Percentiles rank a stretch among this genome's conserved stretches.
Conservation (phyloP, 1,139 yeast species). For the Nakaseomyces glabratus region DNA sequence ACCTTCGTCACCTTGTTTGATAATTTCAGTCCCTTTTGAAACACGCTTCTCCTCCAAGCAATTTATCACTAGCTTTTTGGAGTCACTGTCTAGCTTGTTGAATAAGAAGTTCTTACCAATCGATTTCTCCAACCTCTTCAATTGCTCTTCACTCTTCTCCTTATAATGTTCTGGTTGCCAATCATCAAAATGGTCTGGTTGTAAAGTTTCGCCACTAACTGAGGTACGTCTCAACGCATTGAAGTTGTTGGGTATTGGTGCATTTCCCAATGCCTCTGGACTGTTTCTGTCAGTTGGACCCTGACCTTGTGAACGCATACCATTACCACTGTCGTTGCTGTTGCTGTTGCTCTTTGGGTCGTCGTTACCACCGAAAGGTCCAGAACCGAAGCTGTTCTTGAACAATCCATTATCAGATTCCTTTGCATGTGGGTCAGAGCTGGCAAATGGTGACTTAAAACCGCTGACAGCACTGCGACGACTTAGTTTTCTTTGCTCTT, state of each 20-base stretch:
- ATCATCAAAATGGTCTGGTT: conserved; percentile 43
- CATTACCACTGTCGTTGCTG: conserved; percentile 19
- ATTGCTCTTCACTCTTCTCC: conserved; percentile 55
- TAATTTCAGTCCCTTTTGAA: conserved; percentile 54
- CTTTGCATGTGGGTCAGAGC: conserved; percentile 53
- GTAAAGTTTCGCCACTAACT: conserved; percentile 65
- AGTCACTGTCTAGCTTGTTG: conserved; percentile 62
- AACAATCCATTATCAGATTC: conserved; percentile 28
- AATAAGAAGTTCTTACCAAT: conserved; percentile 79
- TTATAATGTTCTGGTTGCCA: conserved; percentile 67
- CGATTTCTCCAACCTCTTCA: conserved; percentile 56
- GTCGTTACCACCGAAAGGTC: conserved; percentile 33
- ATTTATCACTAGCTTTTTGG: conserved; percentile 67
- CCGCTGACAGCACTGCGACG: conserved; percentile 3
- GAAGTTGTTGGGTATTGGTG: conserved; percentile 30
- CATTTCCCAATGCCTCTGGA: background rate
- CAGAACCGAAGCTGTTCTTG: conserved; percentile 40
- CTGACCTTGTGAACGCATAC: conserved; percentile 11
- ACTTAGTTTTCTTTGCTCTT: conserved; percentile 40
- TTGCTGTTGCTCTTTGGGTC: conserved; percentile 12
- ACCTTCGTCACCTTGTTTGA: conserved; percentile 93
- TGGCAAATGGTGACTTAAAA: conserved; percentile 58
- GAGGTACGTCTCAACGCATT: conserved; percentile 81
- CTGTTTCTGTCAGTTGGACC: background rate
- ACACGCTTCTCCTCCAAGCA: conserved; percentile 70